These are phyloP conservation scores for Cicer bijugum DNA, from an alignment of 306 rosid genomes.

Conservation along the genomic window DNA sequence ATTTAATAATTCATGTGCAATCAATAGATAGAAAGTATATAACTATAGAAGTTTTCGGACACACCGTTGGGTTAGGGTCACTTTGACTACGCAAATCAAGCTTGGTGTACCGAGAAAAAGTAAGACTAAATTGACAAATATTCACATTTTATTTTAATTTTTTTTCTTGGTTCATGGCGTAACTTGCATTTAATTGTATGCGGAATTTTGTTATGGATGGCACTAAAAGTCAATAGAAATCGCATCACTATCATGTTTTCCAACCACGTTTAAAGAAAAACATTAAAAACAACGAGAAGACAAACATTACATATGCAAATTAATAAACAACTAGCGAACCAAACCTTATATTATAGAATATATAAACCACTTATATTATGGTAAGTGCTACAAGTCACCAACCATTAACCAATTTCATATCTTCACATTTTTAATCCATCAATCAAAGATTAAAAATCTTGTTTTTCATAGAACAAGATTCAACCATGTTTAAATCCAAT, in stretches of 20 bases:
- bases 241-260: conserved; percentile 27
- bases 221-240: conserved; percentile 45
- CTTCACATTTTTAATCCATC: background rate
- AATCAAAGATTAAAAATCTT: background rate
- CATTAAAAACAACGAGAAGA: conserved; percentile 17
- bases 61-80: background rate
- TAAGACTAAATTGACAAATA: background rate
- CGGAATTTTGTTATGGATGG: conserved; percentile 17
- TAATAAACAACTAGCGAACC: conserved; percentile 7
- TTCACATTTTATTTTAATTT: background rate
- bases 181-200: conserved; percentile 12
- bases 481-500: conserved; percentile 58
- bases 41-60: background rate
- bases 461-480: background rate
- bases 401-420: conserved; percentile 39
- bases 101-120: conserved; percentile 36
- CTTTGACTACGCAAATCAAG: conserved; percentile 46
- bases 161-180: background rate
- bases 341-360: conserved; percentile 14
- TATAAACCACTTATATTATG: conserved; percentile 17
- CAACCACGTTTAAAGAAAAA: conserved; percentile 4
- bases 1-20: conserved; percentile 34
- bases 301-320: conserved; percentile 2
- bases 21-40: no score
- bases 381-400: conserved; percentile 32